These are phyloP conservation scores for Penicillium rolfsii DNA, from an alignment of 2,329 filamentous ascomycete genomes.

Conservation along the genomic window DNA sequence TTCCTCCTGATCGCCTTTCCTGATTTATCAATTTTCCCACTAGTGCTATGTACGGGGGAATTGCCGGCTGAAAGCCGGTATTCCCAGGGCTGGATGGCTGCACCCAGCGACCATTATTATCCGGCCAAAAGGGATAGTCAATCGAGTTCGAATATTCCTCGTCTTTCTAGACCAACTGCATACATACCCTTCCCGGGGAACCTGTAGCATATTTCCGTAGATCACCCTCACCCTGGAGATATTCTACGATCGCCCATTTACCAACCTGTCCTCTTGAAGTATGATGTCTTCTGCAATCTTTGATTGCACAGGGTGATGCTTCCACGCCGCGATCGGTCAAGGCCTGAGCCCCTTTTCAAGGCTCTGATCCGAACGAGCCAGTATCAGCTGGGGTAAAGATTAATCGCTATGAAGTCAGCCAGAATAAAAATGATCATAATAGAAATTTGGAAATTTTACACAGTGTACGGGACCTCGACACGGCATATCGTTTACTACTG, in stretches of 20 bases:
- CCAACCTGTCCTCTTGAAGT: background rate
- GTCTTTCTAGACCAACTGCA: slow-evolving; percentile 29
- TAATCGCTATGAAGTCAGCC: background rate
- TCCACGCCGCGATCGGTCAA: background rate
- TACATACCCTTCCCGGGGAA: slow-evolving; percentile 34
- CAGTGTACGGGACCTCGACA: background rate
- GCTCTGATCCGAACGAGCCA: background rate
- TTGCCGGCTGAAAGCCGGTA: slow-evolving; percentile 21
- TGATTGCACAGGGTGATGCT: background rate
- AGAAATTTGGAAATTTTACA: background rate
- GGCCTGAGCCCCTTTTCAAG: background rate
- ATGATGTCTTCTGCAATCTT: background rate
- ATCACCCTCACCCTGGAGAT: slow-evolving; percentile 19
- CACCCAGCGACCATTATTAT: slow-evolving; percentile 28
- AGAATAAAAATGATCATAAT: background rate
- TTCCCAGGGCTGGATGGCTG: slow-evolving; percentile 3
- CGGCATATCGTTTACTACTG: background rate
- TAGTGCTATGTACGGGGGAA: background rate
- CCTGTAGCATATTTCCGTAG: slow-evolving; percentile 30
- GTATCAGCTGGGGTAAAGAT: background rate
- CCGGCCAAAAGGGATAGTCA: slow-evolving; percentile 31
- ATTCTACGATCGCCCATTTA: slow-evolving; percentile 15
- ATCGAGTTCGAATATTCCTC: slow-evolving; percentile 7
- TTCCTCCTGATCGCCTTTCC: background rate
- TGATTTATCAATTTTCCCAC: background rate